Evolutionary conservation across 2,329 filamentous ascomycete species (phyloP).

Genomic region (Claviceps pazoutovae): DNA sequence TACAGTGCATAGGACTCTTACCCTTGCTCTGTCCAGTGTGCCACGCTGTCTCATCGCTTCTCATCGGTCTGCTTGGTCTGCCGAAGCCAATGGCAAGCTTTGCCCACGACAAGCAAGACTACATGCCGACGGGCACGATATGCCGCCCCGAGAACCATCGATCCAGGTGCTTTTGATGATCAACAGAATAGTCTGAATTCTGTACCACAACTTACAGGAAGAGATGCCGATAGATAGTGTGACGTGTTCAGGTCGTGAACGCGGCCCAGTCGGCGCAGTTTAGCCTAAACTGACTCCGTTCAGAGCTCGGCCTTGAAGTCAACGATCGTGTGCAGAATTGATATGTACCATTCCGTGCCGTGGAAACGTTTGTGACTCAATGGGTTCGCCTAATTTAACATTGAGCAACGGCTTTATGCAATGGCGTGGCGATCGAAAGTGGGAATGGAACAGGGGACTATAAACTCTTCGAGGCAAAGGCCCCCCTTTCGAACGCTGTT

Average conservation of each 20-base stretch:
- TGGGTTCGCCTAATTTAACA: conserved; percentile 47
- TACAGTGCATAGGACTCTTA: conserved; percentile 2
- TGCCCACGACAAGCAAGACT: conserved; percentile 30
- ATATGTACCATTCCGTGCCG: conserved; percentile 48
- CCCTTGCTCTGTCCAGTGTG: conserved; percentile 34
- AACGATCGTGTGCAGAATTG: conserved; percentile 52
- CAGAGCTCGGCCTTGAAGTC: conserved; percentile 43
- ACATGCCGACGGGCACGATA: conserved; percentile 23
- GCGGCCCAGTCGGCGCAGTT: conserved; percentile 38
- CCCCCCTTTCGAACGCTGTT: too few relatives aligned
- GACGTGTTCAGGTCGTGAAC: conserved; percentile 37
- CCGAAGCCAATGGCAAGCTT: conserved; percentile 30
- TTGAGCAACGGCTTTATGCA: conserved; percentile 49
- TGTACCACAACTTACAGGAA: too few relatives aligned
- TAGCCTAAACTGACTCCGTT: conserved; percentile 35
- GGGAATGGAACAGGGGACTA: conserved; percentile 47
- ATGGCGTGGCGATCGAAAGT: conserved; percentile 55
- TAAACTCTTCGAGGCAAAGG: conserved; percentile 35
- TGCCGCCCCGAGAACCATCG: conserved; percentile 33
- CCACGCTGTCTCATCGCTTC: conserved; percentile 43
- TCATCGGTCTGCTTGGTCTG: conserved; percentile 32
- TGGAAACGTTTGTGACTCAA: conserved; percentile 47
- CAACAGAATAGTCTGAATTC: conserved; percentile 30
- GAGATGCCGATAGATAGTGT: too few relatives aligned
- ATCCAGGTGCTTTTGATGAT: conserved; percentile 30